Conservation (phyloP, 164 flowering plant genomes). For the Magnolia kwangsiensis region DNA sequence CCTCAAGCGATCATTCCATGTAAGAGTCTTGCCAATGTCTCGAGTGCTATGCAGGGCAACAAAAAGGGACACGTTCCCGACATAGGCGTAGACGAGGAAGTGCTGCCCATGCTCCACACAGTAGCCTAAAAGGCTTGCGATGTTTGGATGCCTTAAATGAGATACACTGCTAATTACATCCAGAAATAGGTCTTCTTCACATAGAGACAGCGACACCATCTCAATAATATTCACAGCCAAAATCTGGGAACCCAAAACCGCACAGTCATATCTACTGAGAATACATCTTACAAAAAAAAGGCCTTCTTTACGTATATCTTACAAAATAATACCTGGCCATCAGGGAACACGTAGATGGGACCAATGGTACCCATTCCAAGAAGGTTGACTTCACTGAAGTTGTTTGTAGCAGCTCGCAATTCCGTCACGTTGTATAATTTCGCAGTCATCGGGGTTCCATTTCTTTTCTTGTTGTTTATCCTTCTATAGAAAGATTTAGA, state of each 20-base stretch:
- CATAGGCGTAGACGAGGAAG: slow-evolving; percentile 66
- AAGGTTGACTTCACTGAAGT: slow-evolving; percentile 57
- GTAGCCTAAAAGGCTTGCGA: slow-evolving; percentile 73
- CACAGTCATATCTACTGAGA: not conserved
- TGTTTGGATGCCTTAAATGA: slow-evolving; percentile 50
- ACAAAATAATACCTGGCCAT: slow-evolving; percentile 51
- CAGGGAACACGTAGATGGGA: slow-evolving; percentile 62
- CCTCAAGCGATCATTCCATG: slow-evolving; percentile 69
- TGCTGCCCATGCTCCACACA: slow-evolving; percentile 80
- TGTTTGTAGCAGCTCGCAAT: slow-evolving; percentile 66
- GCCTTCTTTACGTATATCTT: too few relatives aligned
- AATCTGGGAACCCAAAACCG: not conserved
- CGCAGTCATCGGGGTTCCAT: slow-evolving; percentile 30
- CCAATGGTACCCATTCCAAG: slow-evolving; percentile 73
- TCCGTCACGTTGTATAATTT: slow-evolving; percentile 51
- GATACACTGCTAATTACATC: slow-evolving; percentile 52
- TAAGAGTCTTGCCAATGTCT: slow-evolving; percentile 26
- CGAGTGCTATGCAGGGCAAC: slow-evolving; percentile 63
- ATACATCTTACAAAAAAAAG: too few relatives aligned
- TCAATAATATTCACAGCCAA: slow-evolving; percentile 82
- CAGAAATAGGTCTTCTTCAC: slow-evolving; percentile 56
- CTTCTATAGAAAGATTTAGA: slow-evolving; percentile 28
- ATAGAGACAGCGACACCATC: slow-evolving; percentile 25
- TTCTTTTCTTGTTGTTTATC: slow-evolving; percentile 38
- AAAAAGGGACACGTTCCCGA: slow-evolving; percentile 57